Evolutionary conservation across 208 protist species (phyloP), one percentile per base, ranked within the genome.

Genomic region (Zelonia costaricensis): DNA sequence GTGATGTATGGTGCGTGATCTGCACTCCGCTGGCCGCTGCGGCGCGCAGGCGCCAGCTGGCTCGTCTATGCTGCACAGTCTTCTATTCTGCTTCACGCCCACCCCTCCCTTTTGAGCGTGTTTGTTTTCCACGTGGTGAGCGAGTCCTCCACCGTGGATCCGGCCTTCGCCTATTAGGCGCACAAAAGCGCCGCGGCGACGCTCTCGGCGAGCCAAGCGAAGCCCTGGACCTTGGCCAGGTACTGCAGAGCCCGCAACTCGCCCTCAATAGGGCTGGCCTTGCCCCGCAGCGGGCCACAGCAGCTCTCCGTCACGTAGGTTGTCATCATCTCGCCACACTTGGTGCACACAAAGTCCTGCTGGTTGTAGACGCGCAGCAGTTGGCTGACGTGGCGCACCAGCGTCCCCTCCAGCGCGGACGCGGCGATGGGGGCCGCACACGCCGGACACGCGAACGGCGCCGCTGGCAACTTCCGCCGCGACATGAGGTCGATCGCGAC

Each of bases 341-440:
- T 91, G 44, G 69, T 77, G 65, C 91, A 96, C 23, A 83, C 74
- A 73, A 93, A 96, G 70, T 96, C 91, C 65, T 93, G 85, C 57
- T 96, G 80, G 15, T 60, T 64, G 56, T 81, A 76, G 18, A 62
- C 62, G 39, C 62, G 53, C 23, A 92, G 67, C 33, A 92, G 60
- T 38, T 75, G 64, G 40, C 84, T 91, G 4, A 96, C 86, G 20
- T 76, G 65, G 4, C 91, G 88, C 43, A 96, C 84, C 3, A 96
- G 70, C n/a, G 80, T 69, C 16, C 84, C 79, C 54, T 96, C 87
- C 39, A 96, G 27, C 1, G 86, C 67, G 8, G 68, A 33, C 3
- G 74, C 60, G 0, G 82, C 64, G 54, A 96, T 84, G 1, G 88
- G 84, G 1, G 88, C 71, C 30, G 79, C 63, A 56, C 91, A 96